Conservation (phyloP, 192 early-diverging fungal genomes). For the Podila epigama region DNA sequence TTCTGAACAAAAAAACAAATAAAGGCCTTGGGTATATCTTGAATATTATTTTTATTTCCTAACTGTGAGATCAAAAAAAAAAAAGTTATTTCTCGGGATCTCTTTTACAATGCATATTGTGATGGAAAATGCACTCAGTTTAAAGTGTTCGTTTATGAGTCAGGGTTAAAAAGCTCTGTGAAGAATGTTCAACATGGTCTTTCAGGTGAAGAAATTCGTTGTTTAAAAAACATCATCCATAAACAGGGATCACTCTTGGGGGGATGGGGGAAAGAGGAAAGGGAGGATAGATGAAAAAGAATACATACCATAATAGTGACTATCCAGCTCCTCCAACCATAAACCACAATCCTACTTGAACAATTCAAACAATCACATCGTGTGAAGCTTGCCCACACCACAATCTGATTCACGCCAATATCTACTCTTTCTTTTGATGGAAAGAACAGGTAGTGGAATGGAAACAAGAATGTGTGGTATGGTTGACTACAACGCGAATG, state of each 20-base stretch:
- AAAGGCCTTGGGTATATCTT: neutral
- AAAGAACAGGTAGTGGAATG: neutral
- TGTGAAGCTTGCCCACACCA: neutral
- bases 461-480: neutral
- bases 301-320: neutral
- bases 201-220: slow-evolving; percentile 55
- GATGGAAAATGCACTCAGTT: neutral
- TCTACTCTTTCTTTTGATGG: too few species aligned
- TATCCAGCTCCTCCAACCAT: neutral
- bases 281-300: neutral
- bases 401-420: too few species aligned
- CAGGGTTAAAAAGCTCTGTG: slow-evolving; percentile 55
- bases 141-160: slow-evolving; percentile 10
- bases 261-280: neutral
- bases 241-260: too few species aligned
- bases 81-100: neutral
- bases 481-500: too few species aligned
- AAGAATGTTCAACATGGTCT: slow-evolving; percentile 52
- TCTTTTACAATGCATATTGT: neutral
- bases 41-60: slow-evolving; percentile 4
- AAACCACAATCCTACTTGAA: neutral
- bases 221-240: slow-evolving; percentile 50
- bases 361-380: neutral
- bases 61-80: neutral
- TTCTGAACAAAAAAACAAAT: neutral